These are phyloP conservation scores for Globisporangium yorkense DNA, from an alignment of 352 stramenopile genomes.

Conservation along the genomic window DNA sequence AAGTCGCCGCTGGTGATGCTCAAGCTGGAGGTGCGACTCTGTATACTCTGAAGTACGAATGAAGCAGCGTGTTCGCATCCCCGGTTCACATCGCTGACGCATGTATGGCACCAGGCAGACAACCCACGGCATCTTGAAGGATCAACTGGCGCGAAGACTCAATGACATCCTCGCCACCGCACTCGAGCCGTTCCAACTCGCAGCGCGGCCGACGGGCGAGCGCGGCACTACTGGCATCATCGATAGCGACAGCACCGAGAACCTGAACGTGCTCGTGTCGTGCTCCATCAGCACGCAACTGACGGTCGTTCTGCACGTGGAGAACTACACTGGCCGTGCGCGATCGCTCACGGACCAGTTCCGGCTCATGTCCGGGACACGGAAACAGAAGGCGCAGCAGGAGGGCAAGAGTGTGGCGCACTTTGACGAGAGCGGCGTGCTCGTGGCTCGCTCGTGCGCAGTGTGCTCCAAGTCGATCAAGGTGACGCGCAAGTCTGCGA, in stretches of 20 bases:
- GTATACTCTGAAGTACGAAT: no score
- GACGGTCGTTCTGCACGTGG: constrained; percentile 38
- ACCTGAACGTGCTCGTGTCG: constrained; percentile 50
- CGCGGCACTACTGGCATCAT: constrained; percentile 36
- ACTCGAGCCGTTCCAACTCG: constrained; percentile 43
- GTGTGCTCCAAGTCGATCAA: constrained; percentile 49
- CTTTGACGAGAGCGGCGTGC: constrained; percentile 50
- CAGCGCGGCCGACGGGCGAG: constrained; percentile 33
- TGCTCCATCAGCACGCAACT: constrained; percentile 40
- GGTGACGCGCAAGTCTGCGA: constrained; percentile 18
- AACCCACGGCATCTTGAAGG: constrained; percentile 54
- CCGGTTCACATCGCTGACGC: neutral
- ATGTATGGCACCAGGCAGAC: constrained; percentile 21
- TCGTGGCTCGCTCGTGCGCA: constrained; percentile 41
- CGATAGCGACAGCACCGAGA: constrained; percentile 46
- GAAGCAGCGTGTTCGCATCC: neutral
- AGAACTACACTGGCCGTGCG: constrained; percentile 46
- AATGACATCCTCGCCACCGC: constrained; percentile 44
- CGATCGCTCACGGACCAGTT: constrained; percentile 46
- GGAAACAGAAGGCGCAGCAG: constrained; percentile 4
- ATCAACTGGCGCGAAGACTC: constrained; percentile 43
- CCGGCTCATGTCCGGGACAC: constrained; percentile 12
- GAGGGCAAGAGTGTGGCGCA: constrained; percentile 33
- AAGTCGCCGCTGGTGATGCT: constrained; percentile 59
- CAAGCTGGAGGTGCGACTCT: constrained; percentile 44